These are phyloP conservation scores for Russula sp. DNA, from an alignment of 768 basidiomycete genomes.

Conservation along the genomic window DNA sequence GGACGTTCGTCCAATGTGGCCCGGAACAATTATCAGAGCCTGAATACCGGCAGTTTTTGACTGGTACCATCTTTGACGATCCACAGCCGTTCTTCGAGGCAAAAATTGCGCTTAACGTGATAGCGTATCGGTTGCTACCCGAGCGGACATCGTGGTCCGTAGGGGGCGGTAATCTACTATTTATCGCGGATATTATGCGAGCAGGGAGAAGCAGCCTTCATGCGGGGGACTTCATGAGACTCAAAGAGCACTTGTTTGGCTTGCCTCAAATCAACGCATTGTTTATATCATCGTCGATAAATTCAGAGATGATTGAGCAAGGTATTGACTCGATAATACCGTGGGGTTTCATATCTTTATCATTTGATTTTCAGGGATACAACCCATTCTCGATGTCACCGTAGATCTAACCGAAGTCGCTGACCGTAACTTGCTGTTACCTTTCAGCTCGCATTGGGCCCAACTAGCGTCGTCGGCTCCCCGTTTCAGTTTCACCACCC, in stretches of 20 bases:
- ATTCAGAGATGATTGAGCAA: slow-evolving; percentile 9
- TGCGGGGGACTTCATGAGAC: slow-evolving; percentile 8
- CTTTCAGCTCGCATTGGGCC: slow-evolving; percentile 25
- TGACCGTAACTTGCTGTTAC: slow-evolving; percentile 23
- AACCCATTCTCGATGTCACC: slow-evolving; percentile 5
- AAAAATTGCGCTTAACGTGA: slow-evolving; percentile 17
- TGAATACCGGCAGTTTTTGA: slow-evolving; percentile 20
- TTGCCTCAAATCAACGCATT: slow-evolving; percentile 14
- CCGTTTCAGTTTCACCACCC: neutral
- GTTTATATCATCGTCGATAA: slow-evolving; percentile 9
- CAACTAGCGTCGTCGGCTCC: slow-evolving; percentile 6
- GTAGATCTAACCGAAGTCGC: slow-evolving; percentile 9
- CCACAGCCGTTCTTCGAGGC: slow-evolving; percentile 18
- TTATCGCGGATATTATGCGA: slow-evolving; percentile 22
- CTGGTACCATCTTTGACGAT: slow-evolving; percentile 10
- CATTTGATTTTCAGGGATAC: slow-evolving; percentile 11
- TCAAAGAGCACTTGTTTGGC: slow-evolving; percentile 22
- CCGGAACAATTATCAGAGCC: slow-evolving; percentile 10
- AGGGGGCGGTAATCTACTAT: slow-evolving; percentile 1
- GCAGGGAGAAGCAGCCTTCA: slow-evolving; percentile 9
- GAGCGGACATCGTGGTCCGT: neutral
- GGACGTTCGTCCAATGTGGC: slow-evolving; percentile 23
- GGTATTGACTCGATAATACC: slow-evolving; percentile 4
- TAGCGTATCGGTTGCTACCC: slow-evolving; percentile 7
- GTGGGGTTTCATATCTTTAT: neutral